Evolutionary conservation across 257 asterid species (phyloP).

Genomic region (Solanum ossicruentum): DNA sequence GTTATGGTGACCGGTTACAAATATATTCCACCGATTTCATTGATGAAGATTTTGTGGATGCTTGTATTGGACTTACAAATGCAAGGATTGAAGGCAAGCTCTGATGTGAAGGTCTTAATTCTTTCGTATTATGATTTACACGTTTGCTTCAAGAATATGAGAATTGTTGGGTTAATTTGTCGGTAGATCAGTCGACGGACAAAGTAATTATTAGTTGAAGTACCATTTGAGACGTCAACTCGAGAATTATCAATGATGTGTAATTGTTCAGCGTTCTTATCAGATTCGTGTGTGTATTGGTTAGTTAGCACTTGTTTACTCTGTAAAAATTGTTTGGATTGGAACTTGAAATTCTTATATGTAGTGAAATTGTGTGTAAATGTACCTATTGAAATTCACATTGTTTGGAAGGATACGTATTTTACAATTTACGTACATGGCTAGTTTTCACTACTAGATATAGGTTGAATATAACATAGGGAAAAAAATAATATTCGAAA

Average conservation of each 20-base stretch:
- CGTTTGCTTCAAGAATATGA: neutral
- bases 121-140: neutral
- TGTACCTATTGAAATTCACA: too few relatives aligned
- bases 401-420: neutral
- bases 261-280: neutral
- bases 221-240: neutral
- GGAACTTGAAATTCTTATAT: neutral
- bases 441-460: neutral
- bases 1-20: conserved; percentile 52
- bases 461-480: neutral
- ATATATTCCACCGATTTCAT: conserved; percentile 74
- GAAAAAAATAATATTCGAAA: neutral
- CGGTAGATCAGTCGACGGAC: too few relatives aligned
- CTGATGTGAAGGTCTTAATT: neutral
- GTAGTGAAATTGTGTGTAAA: neutral
- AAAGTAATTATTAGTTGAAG: neutral
- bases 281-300: neutral
- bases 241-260: neutral
- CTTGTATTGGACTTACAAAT: conserved; percentile 54
- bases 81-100: conserved; percentile 53
- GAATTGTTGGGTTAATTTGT: too few relatives aligned
- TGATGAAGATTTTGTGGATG: conserved; percentile 75
- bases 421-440: neutral
- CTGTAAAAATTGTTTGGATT: neutral
- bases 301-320: neutral